Conservation (phyloP, 2,329 filamentous ascomycete species). For the Penicillium sp. region DNA sequence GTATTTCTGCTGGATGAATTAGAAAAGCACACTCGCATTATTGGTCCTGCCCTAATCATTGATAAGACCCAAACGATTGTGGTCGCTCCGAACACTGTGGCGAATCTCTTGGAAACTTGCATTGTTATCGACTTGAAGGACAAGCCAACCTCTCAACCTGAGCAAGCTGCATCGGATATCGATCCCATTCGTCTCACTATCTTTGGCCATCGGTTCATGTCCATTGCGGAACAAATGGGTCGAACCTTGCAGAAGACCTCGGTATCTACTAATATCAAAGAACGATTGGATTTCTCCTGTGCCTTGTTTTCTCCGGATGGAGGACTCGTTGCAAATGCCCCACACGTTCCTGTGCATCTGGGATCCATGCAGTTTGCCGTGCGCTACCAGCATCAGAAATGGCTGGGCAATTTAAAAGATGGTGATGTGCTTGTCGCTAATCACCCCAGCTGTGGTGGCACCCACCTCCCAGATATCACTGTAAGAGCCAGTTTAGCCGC, state of each 20-base stretch:
- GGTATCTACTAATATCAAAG: slow-evolving; percentile 71
- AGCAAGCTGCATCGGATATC: slow-evolving; percentile 28
- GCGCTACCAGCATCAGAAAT: slow-evolving; percentile 73
- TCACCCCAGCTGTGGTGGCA: slow-evolving; percentile 80
- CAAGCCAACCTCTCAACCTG: slow-evolving; percentile 38
- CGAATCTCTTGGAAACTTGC: slow-evolving; percentile 78
- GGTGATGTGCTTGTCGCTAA: slow-evolving; percentile 83
- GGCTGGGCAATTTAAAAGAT: slow-evolving; percentile 72
- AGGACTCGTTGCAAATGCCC: slow-evolving; percentile 66
- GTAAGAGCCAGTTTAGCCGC: slow-evolving; percentile 31
- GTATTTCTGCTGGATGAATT: slow-evolving; percentile 38
- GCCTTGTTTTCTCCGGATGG: slow-evolving; percentile 76
- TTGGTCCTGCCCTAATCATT: slow-evolving; percentile 79
- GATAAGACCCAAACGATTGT: slow-evolving; percentile 79
- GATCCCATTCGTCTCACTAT: slow-evolving; percentile 56
- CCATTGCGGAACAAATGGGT: slow-evolving; percentile 61
- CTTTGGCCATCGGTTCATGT: slow-evolving; percentile 59
- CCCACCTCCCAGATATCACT: slow-evolving; percentile 80
- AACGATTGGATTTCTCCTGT: slow-evolving; percentile 82
- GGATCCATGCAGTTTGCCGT: slow-evolving; percentile 86
- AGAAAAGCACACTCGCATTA: slow-evolving; percentile 32
- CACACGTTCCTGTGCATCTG: slow-evolving; percentile 77
- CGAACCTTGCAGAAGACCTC: slow-evolving; percentile 57
- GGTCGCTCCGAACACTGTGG: slow-evolving; percentile 74
- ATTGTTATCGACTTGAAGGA: slow-evolving; percentile 82